These are phyloP conservation scores for Backusella macrospora DNA, from an alignment of 192 early-diverging fungal species.

Conservation along the genomic window DNA sequence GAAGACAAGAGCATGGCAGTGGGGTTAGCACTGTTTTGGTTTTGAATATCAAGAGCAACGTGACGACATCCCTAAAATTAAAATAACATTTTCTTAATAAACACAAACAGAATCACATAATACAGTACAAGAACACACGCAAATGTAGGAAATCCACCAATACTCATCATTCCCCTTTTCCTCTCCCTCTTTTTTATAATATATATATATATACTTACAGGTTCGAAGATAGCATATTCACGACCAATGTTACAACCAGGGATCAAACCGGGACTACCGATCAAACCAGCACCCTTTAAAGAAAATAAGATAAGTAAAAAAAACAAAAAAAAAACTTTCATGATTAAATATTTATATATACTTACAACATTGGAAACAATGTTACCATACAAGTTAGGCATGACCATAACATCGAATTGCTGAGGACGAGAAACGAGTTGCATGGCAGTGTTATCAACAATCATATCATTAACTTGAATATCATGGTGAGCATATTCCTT, in stretches of 20 bases:
- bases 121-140: no score
- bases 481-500: conserved; percentile 88
- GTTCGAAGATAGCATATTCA: conserved; percentile 98
- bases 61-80: conserved; percentile 84
- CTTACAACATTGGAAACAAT: conserved; percentile 92
- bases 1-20: conserved; percentile 91
- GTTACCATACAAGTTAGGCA: conserved; percentile 99
- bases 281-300: conserved; percentile 81
- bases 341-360: no score
- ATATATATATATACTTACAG: conserved; percentile 52
- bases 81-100: conserved; percentile 82
- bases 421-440: conserved; percentile 95
- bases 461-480: conserved; percentile 98
- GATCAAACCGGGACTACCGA: conserved; percentile 94
- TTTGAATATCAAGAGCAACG: conserved; percentile 95
- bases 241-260: conserved; percentile 98
- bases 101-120: conserved; percentile 92
- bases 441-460: conserved; percentile 99
- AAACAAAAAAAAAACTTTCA: conserved; percentile 1
- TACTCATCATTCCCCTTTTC: conserved; percentile 94
- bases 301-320: background rate
- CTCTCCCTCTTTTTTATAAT: conserved; percentile 41
- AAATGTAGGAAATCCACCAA: no score
- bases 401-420: conserved; percentile 99
- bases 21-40: conserved; percentile 95